Base-by-base conservation (phyloP, 345 rosid genomes). In the Gossypium ekmanianum region DNA sequence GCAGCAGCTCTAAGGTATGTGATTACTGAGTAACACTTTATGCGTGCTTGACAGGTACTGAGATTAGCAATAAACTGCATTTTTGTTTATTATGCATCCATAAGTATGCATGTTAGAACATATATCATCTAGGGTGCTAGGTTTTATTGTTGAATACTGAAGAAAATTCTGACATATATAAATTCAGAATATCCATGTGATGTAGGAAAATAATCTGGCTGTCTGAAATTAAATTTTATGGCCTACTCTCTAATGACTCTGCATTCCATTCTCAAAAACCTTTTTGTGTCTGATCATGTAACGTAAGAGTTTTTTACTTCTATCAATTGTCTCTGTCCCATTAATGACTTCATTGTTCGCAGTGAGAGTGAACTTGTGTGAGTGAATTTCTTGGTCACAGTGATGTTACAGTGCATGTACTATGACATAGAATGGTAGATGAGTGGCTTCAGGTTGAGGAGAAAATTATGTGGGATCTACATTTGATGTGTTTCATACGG, bases 1-100 rank as follows among this genome's bases (percentile, higher is more conserved):
- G 80, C 56, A 83, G 83, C 79, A 67, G 79, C 75, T 84, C 91
- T 11, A 95, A 93, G 98, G 99, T 93, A 84, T 47, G 77, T 47
- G 3, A 17, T 51, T 20, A 72, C 24, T 52, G 67, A 45, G 47
- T 43, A 58, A 18, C 18, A 57, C 22, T 58, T 2, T 57, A 11
- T 24, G 17, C 44, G 74, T 72, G 45, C 62, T 72, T 56, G 52
- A 72, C 14, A 17, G 11, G 65, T 41, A 27, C 5, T 26, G 34
- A 27, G 43, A 50, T 16, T 47, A 9, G 29, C 58, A 67, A 22
- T 68, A 52, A 51, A 16, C 39, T 27, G 73, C 61, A 14, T 52
- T n/a, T 34, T 14, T 70, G 34, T 51, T 29, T 50, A 51, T 50
- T 70, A 24, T 26, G 34, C 45, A 0, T 14, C 44, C 7, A 50